These are phyloP conservation scores for Haematococcus sp. DNA, from an alignment of 139 green algal species.

Conservation along the genomic window DNA sequence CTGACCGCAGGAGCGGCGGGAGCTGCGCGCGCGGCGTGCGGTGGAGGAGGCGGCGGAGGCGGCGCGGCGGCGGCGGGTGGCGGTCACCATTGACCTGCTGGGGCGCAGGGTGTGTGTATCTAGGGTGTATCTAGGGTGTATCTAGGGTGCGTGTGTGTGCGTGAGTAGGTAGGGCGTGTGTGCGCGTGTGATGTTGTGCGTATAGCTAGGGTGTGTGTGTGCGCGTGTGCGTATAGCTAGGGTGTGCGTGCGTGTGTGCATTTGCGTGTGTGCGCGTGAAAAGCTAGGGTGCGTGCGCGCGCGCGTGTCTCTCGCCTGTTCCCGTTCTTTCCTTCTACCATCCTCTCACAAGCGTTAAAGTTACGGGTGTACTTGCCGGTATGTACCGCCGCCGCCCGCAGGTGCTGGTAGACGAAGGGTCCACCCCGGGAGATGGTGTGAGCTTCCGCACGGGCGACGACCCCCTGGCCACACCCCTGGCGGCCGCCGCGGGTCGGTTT, in stretches of 20 bases:
- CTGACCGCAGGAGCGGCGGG: slow-evolving; percentile 56
- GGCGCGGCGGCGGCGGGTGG: slow-evolving; percentile 54
- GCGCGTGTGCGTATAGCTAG: not conserved
- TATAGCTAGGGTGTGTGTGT: too few relatives aligned
- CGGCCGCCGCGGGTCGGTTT: too few relatives aligned
- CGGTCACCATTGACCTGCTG: slow-evolving; percentile 83
- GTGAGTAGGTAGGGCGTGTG: too few relatives aligned
- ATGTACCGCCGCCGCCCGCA: not conserved
- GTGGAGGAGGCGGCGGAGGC: slow-evolving; percentile 59
- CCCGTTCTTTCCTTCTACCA: too few relatives aligned
- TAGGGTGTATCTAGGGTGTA: not conserved
- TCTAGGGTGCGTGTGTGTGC: not conserved
- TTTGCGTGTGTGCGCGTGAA: too few relatives aligned
- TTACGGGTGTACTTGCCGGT: too few relatives aligned
- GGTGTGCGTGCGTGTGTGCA: too few relatives aligned
- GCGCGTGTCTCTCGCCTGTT: too few relatives aligned
- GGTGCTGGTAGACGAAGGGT: slow-evolving; percentile 2
- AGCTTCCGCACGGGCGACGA: slow-evolving; percentile 13
- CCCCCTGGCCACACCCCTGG: not conserved
- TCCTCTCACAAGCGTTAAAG: too few relatives aligned
- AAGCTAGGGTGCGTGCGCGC: too few relatives aligned
- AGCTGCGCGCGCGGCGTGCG: slow-evolving; percentile 52
- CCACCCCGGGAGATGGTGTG: not conserved
- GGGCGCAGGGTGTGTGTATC: slow-evolving; percentile 64
- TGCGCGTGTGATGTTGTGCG: too few relatives aligned